These are phyloP conservation scores for Cladophialophora chaetospira DNA, from an alignment of 2,329 filamentous ascomycete species.

Conservation along the genomic window DNA sequence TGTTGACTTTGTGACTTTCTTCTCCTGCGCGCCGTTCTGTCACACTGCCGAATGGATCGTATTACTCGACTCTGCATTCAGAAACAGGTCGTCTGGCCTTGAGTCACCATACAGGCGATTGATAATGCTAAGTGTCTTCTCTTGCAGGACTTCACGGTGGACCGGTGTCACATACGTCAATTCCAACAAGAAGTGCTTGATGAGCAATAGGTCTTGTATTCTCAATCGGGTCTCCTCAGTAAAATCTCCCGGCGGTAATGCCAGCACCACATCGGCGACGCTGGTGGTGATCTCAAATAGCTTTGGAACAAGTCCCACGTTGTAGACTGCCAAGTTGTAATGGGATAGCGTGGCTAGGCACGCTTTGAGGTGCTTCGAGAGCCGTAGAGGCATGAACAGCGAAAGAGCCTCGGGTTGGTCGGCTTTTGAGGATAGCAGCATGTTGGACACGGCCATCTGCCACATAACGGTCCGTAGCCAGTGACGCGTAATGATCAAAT, in stretches of 20 bases:
- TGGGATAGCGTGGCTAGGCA: conserved; percentile 46
- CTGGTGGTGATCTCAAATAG: conserved; percentile 63
- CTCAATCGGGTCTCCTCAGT: background rate
- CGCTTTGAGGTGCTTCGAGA: conserved; percentile 49
- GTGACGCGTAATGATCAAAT: conserved; percentile 53
- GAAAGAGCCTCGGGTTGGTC: conserved; percentile 39
- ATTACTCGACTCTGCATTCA: too few species aligned
- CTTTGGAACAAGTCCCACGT: conserved; percentile 60
- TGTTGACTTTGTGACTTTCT: too few species aligned
- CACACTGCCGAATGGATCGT: too few species aligned
- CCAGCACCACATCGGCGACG: conserved; percentile 59
- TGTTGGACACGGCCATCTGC: conserved; percentile 54
- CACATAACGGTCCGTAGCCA: conserved; percentile 54
- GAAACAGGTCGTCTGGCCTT: background rate
- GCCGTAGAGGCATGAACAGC: conserved; percentile 48
- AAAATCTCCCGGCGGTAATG: conserved; percentile 43
- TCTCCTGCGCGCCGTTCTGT: too few species aligned
- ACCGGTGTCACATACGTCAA: background rate
- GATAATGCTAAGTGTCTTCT: background rate
- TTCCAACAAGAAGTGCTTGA: background rate
- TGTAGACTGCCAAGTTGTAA: conserved; percentile 58
- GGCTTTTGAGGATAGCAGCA: conserved; percentile 44
- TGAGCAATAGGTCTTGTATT: conserved; percentile 2
- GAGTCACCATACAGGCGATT: background rate
- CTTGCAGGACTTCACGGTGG: background rate